These are phyloP conservation scores for Coniochaeta sp. DNA, from an alignment of 2,329 filamentous ascomycete species.

Conservation along the genomic window DNA sequence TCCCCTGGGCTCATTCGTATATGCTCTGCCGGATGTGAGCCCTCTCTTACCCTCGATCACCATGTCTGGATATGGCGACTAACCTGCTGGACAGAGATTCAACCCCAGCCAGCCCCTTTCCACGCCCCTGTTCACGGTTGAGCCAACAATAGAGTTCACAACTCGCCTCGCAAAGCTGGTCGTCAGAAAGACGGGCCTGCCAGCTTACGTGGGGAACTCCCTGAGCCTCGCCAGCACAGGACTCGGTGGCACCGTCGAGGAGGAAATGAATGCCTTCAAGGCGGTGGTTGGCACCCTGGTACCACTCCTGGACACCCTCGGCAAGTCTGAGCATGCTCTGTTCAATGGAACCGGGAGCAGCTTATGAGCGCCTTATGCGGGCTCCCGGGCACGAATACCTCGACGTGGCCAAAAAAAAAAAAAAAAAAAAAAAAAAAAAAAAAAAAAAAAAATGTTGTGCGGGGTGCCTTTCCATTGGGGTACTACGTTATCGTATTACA, in stretches of 20 bases:
- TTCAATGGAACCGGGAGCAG: conserved; percentile 7
- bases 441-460: no score
- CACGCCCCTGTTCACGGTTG: conserved; percentile 71
- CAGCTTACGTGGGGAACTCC: conserved; percentile 88
- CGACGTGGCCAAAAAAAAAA: background rate
- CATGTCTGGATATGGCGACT: background rate
- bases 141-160: conserved; percentile 78
- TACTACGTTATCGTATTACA: background rate
- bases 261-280: conserved; percentile 86
- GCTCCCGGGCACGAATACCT: background rate
- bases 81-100: conserved; percentile 31
- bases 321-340: conserved; percentile 8
- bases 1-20: conserved; percentile 82
- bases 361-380: background rate
- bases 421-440: no score
- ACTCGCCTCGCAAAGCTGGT: conserved; percentile 77
- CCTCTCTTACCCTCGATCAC: background rate
- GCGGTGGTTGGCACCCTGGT: conserved; percentile 65
- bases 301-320: conserved; percentile 37
- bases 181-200: conserved; percentile 62
- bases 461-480: background rate
- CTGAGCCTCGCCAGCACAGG: conserved; percentile 68
- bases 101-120: conserved; percentile 58
- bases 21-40: conserved; percentile 81
- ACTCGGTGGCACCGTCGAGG: conserved; percentile 76